Evolutionary conservation across 1,284 basidiomycete genomes (phyloP).

Genomic region (Mycena sp.): DNA sequence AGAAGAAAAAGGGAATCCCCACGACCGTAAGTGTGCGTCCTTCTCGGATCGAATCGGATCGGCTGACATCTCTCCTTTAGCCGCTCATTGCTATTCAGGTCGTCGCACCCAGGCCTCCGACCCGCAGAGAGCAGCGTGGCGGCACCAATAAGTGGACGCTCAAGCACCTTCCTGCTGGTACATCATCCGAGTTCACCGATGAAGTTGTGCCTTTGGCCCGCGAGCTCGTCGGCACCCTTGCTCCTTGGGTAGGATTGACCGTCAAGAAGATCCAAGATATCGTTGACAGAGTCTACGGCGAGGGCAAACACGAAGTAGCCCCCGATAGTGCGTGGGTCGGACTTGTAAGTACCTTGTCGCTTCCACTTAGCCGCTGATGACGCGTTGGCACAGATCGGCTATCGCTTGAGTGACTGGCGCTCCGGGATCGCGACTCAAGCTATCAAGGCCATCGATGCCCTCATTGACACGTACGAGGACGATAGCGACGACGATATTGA

Average conservation of each 20-base stretch:
- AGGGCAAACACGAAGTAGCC: not conserved
- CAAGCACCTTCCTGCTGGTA: slow-evolving; percentile 3
- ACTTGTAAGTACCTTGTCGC: not conserved
- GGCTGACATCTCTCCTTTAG: not conserved
- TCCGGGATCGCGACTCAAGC: not conserved
- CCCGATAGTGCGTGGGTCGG: not conserved
- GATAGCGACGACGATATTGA: not conserved
- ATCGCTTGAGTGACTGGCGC: slow-evolving; percentile 11
- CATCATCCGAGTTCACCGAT: not conserved
- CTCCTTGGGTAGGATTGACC: not conserved
- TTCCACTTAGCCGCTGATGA: not conserved
- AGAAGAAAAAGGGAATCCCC: slow-evolving; percentile 5
- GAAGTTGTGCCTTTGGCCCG: slow-evolving; percentile 9
- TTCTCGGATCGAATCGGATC: not conserved
- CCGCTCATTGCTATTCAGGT: not conserved
- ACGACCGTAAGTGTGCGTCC: not conserved
- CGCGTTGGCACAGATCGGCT: not conserved
- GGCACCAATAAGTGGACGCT: not conserved
- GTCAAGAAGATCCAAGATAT: not conserved
- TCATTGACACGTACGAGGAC: not conserved
- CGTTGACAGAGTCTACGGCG: slow-evolving; percentile 10
- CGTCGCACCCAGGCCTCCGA: not conserved
- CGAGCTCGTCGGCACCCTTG: slow-evolving; percentile 1
- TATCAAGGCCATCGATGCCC: not conserved
- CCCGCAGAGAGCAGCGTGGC: not conserved